Conservation (phyloP, 805 yeast species). For the Starmerella vaccinii region DNA sequence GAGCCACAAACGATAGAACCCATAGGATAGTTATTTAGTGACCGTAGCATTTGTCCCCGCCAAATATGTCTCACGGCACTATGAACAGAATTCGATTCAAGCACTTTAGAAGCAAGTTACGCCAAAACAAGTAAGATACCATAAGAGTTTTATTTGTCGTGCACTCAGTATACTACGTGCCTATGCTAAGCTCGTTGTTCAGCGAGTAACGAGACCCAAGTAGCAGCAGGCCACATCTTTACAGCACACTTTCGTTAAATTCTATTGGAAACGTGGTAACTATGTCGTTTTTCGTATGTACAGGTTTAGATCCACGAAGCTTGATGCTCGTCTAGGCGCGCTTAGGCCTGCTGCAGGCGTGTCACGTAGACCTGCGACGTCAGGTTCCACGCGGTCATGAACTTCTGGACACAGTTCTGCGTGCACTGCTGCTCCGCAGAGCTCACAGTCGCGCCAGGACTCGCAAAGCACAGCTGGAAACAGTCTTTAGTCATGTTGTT, state of each 20-base stretch:
- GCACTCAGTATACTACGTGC: no score
- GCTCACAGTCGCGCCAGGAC: conserved; percentile 45
- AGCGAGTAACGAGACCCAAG: not conserved
- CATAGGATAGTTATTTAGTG: no score
- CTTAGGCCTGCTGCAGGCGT: conserved; percentile 48
- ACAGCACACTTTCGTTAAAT: not conserved
- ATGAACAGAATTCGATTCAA: not conserved
- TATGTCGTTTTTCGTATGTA: no score
- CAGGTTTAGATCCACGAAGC: no score
- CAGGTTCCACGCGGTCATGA: conserved; percentile 84
- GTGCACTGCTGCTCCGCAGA: conserved; percentile 55
- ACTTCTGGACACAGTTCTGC: conserved; percentile 70
- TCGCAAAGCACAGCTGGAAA: conserved; percentile 62
- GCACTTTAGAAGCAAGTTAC: not conserved
- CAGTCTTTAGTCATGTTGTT: conserved; percentile 79
- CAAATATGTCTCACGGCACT: not conserved
- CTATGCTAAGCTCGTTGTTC: no score
- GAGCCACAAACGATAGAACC: no score
- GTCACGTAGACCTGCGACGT: conserved; percentile 66
- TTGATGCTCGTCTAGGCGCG: not conserved
- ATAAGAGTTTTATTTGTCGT: no score
- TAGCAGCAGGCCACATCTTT: not conserved
- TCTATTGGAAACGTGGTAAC: no score
- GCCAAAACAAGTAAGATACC: no score
- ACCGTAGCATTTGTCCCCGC: not conserved